Base-by-base conservation (phyloP, 345 rosid species). In the Erucastrum elatum region DNA sequence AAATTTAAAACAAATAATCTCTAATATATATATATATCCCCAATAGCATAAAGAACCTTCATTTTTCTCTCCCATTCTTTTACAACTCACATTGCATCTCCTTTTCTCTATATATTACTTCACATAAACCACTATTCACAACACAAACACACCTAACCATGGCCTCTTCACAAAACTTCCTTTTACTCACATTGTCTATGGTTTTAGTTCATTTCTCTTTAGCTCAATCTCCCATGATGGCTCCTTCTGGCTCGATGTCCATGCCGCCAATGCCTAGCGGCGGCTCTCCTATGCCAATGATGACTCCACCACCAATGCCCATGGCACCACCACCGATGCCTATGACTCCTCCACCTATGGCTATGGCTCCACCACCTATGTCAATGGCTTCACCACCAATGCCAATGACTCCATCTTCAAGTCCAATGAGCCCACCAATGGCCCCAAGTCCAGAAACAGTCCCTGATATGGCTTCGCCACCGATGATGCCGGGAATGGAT, bases 181-280 rank as follows among this genome's bases (percentile, higher is more conserved):
- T 80, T 27, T 56, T 64, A 62, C 53, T 80, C 71, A n/a, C 72
- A 69, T 74, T 80, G 67, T 80, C 75, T 64, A 69, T 80, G 79
- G 67, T 64, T 69, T 68, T 70, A 0, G 0, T 75, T 64, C 79
- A 46, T 31, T 70, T 63, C 31, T 80, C 83, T 39, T 70, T 69
- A 64, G 75, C 83, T 64, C 83, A 80, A 44, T 53, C 79, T 70
- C 83, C 83, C n/a, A 80, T 80, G 79, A 80, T 80, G 83, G 72
- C 83, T 75, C 83, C 82, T 68, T 67, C 78, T 17, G 82, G 78
- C 75, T 80, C 83, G 8, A 70, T 80, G 79, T 80, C 79, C 15
- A 80, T 80, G 79, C 76, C 83, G 0, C 82, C 82, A 2, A 75
- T 74, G 82, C 7, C 72, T 66, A 64, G 64, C 30, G 78, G 35